Base-by-base conservation (phyloP, 2,329 filamentous ascomycete genomes). In the Monilinia polystroma region DNA sequence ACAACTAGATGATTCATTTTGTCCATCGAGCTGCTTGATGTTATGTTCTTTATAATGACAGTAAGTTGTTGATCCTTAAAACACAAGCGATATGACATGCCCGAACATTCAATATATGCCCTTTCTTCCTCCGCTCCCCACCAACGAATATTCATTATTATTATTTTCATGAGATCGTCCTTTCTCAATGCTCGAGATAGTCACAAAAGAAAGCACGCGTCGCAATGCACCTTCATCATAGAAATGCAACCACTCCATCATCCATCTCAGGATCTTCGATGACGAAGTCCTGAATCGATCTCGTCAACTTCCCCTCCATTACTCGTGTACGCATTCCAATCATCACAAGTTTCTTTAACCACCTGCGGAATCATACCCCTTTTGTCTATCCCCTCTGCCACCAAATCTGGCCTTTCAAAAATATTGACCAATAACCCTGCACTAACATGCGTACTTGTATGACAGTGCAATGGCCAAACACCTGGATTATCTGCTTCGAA, bases 401-500 rank as follows among this genome's bases (percentile, higher is more conserved):
- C 74, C 0, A 80, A 77, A 7, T 74, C 72, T 0, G 78, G 78
- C 3, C 59, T 23, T 23, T 63, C 65, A 8, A 80, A 58, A 4
- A 80, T 69, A 43, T 74, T 79, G 38, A 78, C 73, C 53, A 78
- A 77, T 45, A 81, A 71, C 5, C 80, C 79, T 6, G 71, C 77
- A 56, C 72, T 74, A 52, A 82, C 75, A 67, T 85, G 82, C 81
- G 81, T 82, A 10, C 80, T 80, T 10, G 83, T 81, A 67, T 83
- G 81, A 14, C 81, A 82, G 67, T 82, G 81, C 55, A 84, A 74
- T 1, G 81, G 80, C 82, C 83, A 85, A 2, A 84, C 75, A 3
- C 83, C 83, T 1, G 83, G 82, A 70, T 85, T 85, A 66, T 84
- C 81, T 5, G 79, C 77, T 6, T 77, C 73, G 72, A 81, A 80